These are phyloP conservation scores for Aspergillus ustus DNA, from an alignment of 2,329 filamentous ascomycete species.

Conservation along the genomic window DNA sequence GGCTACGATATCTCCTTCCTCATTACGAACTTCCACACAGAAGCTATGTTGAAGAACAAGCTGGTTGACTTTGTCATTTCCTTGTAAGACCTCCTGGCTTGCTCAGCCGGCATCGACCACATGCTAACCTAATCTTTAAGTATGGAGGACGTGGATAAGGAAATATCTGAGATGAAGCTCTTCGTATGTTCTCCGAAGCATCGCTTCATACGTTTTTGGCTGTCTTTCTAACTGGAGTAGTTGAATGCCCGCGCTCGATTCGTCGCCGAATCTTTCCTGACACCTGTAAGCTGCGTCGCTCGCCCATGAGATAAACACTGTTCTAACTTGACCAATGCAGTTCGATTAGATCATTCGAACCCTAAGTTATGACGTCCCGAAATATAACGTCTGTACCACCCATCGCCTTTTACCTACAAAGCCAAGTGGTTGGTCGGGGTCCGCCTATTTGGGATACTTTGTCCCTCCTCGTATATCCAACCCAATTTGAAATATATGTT, in stretches of 20 bases:
- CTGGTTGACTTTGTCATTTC: conserved; percentile 76
- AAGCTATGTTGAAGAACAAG: conserved; percentile 99
- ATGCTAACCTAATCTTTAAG: conserved; percentile 74
- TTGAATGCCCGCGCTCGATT: conserved; percentile 96
- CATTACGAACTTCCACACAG: conserved; percentile 98
- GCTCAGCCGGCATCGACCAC: background rate
- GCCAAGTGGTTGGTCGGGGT: conserved; percentile 30
- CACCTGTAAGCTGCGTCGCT: conserved; percentile 66
- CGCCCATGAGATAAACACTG: background rate
- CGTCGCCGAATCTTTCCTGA: conserved; percentile 97
- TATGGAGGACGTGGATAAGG: conserved; percentile 99
- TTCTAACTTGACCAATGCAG: conserved; percentile 32
- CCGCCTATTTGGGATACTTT: conserved; percentile 16
- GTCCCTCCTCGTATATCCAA: conserved; percentile 21
- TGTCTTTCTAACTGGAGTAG: conserved; percentile 53
- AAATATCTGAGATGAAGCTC: conserved; percentile 99
- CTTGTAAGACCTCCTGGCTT: background rate
- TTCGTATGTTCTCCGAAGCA: conserved; percentile 68
- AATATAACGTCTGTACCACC: conserved; percentile 22
- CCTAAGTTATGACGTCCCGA: conserved; percentile 24
- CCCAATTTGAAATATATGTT: conserved; percentile 3
- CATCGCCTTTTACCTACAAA: conserved; percentile 20
- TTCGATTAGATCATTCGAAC: conserved; percentile 25
- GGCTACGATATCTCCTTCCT: conserved; percentile 99
- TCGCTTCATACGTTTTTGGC: background rate